phyloP scores from a whole-genome alignment of 2,329 filamentous ascomycete species.

The Didymella lethalis region DNA sequence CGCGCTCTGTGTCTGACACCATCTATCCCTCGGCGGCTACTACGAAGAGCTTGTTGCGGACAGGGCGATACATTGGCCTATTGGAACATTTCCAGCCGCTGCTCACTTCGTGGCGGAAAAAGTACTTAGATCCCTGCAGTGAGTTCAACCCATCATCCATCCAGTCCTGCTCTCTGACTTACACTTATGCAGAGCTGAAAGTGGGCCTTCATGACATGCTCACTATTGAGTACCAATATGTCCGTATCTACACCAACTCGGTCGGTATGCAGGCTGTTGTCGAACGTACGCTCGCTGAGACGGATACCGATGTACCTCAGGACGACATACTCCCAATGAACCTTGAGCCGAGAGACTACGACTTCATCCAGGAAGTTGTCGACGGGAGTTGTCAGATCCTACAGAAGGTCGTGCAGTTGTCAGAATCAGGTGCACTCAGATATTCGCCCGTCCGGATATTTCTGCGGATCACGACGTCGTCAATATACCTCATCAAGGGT shows the following conservation, averaged over 20 bases:
- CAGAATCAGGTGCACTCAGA: constrained; percentile 56
- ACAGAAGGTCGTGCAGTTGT: constrained; percentile 58
- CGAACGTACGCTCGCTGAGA: constrained; percentile 58
- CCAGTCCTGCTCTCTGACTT: neutral
- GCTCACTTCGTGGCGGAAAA: constrained; percentile 52
- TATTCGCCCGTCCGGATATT: constrained; percentile 64
- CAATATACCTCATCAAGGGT: constrained; percentile 63
- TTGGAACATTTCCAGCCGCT: constrained; percentile 57
- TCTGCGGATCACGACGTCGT: constrained; percentile 62
- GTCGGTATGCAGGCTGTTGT: constrained; percentile 66
- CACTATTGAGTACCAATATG: constrained; percentile 61
- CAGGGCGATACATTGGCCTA: constrained; percentile 60
- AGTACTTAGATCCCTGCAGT: constrained; percentile 51
- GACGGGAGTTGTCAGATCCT: constrained; percentile 62
- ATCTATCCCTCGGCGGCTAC: constrained; percentile 58
- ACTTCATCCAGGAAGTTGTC: constrained; percentile 65
- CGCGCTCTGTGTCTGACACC: constrained; percentile 62
- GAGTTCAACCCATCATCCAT: constrained; percentile 16
- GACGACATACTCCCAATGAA: constrained; percentile 53
- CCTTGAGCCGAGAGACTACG: constrained; percentile 60
- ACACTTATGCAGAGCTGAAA: constrained; percentile 38
- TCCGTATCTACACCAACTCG: constrained; percentile 55
- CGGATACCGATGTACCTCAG: constrained; percentile 48
- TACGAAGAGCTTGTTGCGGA: constrained; percentile 53
- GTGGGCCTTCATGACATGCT: constrained; percentile 57